phyloP scores from a whole-genome alignment of 139 green algal species.

The Penium margaritaceum region DNA sequence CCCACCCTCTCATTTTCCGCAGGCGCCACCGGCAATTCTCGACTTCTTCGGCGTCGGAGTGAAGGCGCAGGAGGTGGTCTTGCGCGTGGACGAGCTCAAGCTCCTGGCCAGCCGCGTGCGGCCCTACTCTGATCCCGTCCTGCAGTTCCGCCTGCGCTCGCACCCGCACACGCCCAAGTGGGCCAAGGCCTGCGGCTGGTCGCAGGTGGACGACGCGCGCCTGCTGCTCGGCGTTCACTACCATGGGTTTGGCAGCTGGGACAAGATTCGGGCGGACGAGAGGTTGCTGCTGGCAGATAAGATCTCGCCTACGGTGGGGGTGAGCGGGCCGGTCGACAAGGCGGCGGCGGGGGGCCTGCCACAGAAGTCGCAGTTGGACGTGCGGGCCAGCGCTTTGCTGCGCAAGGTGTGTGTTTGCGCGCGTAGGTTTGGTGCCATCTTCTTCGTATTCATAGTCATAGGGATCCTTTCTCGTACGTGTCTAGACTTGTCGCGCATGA shows the following conservation, averaged over 20 bases:
- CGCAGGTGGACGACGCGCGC: constrained; percentile 63
- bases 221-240: constrained; percentile 70
- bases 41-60: constrained; percentile 85
- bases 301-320: constrained; percentile 50
- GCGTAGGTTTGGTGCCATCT: neutral
- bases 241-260: constrained; percentile 74
- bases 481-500: neutral
- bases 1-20: constrained; percentile 1
- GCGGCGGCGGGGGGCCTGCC: constrained; percentile 31
- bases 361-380: constrained; percentile 67
- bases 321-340: constrained; percentile 27
- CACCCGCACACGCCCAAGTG: constrained; percentile 46
- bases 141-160: constrained; percentile 56
- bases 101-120: constrained; percentile 41
- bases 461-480: neutral
- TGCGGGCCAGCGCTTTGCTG: constrained; percentile 68
- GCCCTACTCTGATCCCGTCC: constrained; percentile 18
- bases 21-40: constrained; percentile 49
- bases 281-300: constrained; percentile 63
- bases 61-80: constrained; percentile 67
- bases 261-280: constrained; percentile 63
- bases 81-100: constrained; percentile 43
- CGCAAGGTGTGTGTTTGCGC: constrained; percentile 21
- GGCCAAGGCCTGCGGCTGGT: constrained; percentile 61
- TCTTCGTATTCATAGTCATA: constrained; percentile 10